These are phyloP conservation scores for Hansenula sp. DNA, from an alignment of 1,139 yeast species.

Conservation along the genomic window DNA sequence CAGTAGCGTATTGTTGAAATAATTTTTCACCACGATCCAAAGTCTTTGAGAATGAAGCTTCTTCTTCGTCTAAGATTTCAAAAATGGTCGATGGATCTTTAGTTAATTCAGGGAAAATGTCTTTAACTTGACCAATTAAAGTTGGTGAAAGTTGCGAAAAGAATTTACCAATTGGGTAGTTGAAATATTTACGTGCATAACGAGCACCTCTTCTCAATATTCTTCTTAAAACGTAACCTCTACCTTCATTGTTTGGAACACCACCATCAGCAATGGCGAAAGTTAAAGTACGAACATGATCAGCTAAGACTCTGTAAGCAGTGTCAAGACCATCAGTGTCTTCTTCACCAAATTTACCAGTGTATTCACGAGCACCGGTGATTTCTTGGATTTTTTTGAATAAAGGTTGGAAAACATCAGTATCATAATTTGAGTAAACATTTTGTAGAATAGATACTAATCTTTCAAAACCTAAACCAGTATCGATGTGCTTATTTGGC, in stretches of 20 bases:
- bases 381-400: constrained; percentile 84
- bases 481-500: constrained; percentile 94
- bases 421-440: constrained; percentile 89
- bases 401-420: constrained; percentile 91
- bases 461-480: constrained; percentile 99
- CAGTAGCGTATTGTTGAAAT: constrained; percentile 86
- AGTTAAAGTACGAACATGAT: constrained; percentile 94
- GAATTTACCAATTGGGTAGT: constrained; percentile 91
- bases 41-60: constrained; percentile 89
- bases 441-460: constrained; percentile 91
- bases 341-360: constrained; percentile 89
- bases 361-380: constrained; percentile 86
- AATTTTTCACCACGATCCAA: constrained; percentile 97
- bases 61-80: constrained; percentile 95
- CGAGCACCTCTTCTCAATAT: constrained; percentile 97
- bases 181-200: constrained; percentile 93
- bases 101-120: constrained; percentile 86
- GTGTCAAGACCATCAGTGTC: constrained; percentile 95
- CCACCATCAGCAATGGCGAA: constrained; percentile 98
- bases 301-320: constrained; percentile 97
- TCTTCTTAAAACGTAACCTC: constrained; percentile 97
- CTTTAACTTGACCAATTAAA: constrained; percentile 81
- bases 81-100: constrained; percentile 70
- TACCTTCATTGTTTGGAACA: constrained; percentile 97
- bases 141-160: constrained; percentile 92